Base-by-base conservation (phyloP, 2,329 filamentous ascomycete species). In the Botrytis aclada region DNA sequence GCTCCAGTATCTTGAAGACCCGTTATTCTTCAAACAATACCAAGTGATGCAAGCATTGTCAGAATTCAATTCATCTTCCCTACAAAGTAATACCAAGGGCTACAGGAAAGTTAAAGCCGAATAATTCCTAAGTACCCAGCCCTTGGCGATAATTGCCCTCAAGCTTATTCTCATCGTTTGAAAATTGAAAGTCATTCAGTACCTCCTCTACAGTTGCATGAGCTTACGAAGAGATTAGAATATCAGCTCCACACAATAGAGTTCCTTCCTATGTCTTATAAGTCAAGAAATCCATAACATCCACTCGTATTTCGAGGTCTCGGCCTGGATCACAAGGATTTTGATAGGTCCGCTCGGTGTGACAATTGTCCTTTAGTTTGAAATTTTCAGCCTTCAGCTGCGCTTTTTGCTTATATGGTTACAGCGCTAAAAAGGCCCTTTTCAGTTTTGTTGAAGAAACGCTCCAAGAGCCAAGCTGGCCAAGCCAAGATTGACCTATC, bases 341-440 rank as follows among this genome's bases (percentile, higher is more conserved):
- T 39, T 67, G 47, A 67, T 56, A 67, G 47, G 65, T 51, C 37
- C 16, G 16, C 25, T 56, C 47, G 34, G 34, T 67, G 25, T 41
- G 34, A 56, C 65, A 41, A 22, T 56, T 29, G n/a, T 32, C 18
- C 20, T 45, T 56, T 67, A 67, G 65, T 56, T 56, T 41, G 25
- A 56, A 56, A 16, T 32, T 56, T 39, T 61, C 34, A 39, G 58
- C 34, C 58, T 61, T 67, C 65, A 67, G 65, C 65, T 67, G 47
- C 25, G 5, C 39, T 41, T 41, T 67, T 18, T 67, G 37, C 47
- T 39, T 41, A 41, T 67, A 67, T 67, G 65, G 64, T 67, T 67
- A 67, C 65, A 67, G 47, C 65, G 34, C 65, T 67, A 67, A 56
- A 56, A 56, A 67, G 64, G 65, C 65, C 47, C 65, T 67, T 67